phyloP scores from a whole-genome alignment of 768 basidiomycete genomes.

The Naematelia encephala region DNA sequence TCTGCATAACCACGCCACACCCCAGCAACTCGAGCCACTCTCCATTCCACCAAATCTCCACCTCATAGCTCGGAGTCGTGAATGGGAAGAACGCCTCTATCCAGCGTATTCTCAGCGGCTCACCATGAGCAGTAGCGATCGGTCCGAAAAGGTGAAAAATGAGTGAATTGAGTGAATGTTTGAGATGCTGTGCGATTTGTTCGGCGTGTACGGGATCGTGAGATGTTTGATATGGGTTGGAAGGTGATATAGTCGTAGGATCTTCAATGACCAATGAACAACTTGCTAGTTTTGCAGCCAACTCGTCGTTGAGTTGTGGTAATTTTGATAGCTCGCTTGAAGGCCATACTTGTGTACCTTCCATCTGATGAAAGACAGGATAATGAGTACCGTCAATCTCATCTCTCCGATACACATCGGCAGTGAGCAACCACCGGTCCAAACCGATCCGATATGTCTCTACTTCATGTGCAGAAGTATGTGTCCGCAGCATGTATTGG shows the following conservation, averaged over 20 bases:
- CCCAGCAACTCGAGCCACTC: conserved; percentile 97
- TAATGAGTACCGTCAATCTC: conserved; percentile 97
- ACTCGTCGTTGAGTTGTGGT: conserved; percentile 65
- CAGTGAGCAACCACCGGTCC: conserved; percentile 82
- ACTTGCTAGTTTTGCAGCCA: conserved; percentile 61
- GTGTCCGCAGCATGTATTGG: conserved; percentile 87
- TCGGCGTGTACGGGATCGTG: conserved; percentile 74
- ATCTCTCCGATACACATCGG: conserved; percentile 96
- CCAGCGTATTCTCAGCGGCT: conserved; percentile 88
- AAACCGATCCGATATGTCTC: conserved; percentile 73
- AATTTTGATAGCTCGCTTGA: conserved; percentile 57
- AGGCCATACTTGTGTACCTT: conserved; percentile 78
- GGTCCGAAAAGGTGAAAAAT: conserved; percentile 76
- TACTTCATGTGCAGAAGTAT: conserved; percentile 97
- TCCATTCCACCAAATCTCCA: conserved; percentile 92
- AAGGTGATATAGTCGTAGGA: conserved; percentile 64
- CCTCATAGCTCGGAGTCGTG: conserved; percentile 95
- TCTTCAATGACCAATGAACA: conserved; percentile 86
- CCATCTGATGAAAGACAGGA: conserved; percentile 98
- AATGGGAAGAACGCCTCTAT: conserved; percentile 98
- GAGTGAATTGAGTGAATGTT: conserved; percentile 81
- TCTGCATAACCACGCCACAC: conserved; percentile 84
- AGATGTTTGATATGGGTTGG: conserved; percentile 74
- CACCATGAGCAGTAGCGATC: conserved; percentile 56
- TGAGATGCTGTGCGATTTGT: conserved; percentile 77